Conservation (phyloP, 164 flowering plant genomes). For the Liquidambar formosana region DNA sequence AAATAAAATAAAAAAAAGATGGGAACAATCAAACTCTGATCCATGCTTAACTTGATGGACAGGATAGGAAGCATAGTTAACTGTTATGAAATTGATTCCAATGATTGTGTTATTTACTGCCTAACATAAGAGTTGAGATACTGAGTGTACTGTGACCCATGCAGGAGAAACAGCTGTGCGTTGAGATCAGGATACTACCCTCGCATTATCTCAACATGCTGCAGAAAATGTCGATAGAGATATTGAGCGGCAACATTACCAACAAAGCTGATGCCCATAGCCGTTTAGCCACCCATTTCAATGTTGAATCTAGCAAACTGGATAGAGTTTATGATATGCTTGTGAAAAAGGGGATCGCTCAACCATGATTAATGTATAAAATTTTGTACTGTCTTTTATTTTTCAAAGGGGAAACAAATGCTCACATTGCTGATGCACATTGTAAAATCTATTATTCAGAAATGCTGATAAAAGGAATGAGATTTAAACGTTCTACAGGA, state of each 20-base stretch:
- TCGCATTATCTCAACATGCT: constrained; percentile 77
- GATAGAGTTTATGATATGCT: constrained; percentile 86
- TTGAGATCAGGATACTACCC: constrained; percentile 70
- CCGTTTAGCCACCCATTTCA: constrained; percentile 39
- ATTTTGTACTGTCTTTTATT: no score
- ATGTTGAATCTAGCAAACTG: constrained; percentile 72
- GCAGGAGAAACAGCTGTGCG: constrained; percentile 76
- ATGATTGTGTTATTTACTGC: no score
- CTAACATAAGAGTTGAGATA: not conserved
- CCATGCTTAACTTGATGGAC: no score
- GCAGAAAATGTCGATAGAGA: constrained; percentile 55
- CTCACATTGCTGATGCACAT: no score
- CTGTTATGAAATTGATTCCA: no score
- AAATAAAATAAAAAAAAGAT: no score
- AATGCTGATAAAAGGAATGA: no score
- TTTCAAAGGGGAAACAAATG: no score
- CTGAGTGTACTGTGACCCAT: not conserved
- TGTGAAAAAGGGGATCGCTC: constrained; percentile 61
- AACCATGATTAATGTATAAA: constrained; percentile 22
- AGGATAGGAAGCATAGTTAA: no score
- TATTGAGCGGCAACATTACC: constrained; percentile 55
- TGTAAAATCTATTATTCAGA: no score
- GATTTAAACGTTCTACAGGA: no score
- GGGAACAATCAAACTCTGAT: no score
- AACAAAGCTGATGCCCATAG: constrained; percentile 74